Percentiles rank a stretch among this genome's conserved stretches.
These are phyloP conservation scores for Podila minutissima DNA, from an alignment of 192 early-diverging fungal species.

Conservation along the genomic window DNA sequence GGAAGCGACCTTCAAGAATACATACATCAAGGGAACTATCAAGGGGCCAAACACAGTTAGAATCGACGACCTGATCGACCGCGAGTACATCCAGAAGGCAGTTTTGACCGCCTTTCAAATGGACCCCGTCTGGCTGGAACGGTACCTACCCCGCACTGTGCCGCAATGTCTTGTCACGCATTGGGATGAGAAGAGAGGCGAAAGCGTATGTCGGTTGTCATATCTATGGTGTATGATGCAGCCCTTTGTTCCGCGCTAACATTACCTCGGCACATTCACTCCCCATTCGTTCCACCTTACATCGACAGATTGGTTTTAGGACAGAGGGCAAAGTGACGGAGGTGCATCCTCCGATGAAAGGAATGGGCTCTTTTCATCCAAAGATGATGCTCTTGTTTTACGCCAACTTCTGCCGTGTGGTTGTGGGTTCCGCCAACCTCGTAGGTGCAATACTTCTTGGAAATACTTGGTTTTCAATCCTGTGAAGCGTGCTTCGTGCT, in stretches of 20 bases:
- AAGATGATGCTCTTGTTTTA: constrained; percentile 75
- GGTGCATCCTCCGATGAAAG: constrained; percentile 60
- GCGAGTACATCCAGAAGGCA: constrained; percentile 55
- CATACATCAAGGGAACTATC: constrained; percentile 2
- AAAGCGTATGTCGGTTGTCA: not conserved
- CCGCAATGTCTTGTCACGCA: constrained; percentile 55
- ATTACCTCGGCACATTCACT: not conserved
- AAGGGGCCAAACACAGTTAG: constrained; percentile 20
- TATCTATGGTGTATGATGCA: not conserved
- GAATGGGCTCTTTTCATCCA: constrained; percentile 66
- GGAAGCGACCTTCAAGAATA: constrained; percentile 38
- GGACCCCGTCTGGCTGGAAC: constrained; percentile 59
- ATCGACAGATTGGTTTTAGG: not conserved
- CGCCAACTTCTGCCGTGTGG: constrained; percentile 62
- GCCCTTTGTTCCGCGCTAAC: not conserved
- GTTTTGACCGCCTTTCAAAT: constrained; percentile 64
- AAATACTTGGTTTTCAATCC: not conserved
- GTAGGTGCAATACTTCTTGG: constrained; percentile 18
- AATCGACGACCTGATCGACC: constrained; percentile 54
- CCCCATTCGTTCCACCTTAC: not conserved
- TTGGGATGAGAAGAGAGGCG: constrained; percentile 38
- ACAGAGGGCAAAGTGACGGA: constrained; percentile 10
- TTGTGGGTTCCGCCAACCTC: constrained; percentile 69
- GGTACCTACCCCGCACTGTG: constrained; percentile 53
- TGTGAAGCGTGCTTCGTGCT: not conserved